Percentiles rank a stretch among this genome's conserved stretches.
Evolutionary conservation across 768 basidiomycete species (phyloP).

Genomic region (Dentipellis sp.): DNA sequence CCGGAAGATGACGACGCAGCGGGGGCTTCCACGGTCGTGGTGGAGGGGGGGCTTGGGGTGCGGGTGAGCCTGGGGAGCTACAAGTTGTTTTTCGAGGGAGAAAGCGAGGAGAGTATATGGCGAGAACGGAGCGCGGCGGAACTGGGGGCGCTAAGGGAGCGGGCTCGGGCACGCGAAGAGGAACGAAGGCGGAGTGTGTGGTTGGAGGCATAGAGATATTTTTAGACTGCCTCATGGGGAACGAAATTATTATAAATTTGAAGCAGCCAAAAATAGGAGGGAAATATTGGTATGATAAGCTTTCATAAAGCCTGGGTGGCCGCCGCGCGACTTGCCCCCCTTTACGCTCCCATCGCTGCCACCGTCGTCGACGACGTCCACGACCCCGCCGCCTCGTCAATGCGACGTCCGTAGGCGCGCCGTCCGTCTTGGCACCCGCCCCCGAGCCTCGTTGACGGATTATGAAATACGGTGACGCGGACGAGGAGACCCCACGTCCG

Average conservation of each 20-base stretch:
- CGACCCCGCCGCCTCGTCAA: too few relatives aligned
- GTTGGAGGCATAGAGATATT: constrained; percentile 13
- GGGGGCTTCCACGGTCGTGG: constrained; percentile 16
- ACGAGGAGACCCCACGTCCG: neutral
- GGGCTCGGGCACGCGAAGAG: constrained; percentile 41
- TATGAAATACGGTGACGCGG: constrained; percentile 1
- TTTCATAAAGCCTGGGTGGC: neutral
- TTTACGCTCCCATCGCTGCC: neutral
- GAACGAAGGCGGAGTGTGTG: constrained; percentile 37
- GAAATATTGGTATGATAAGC: neutral
- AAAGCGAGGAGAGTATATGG: constrained; percentile 47
- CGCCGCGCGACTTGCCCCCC: neutral
- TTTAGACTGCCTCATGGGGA: constrained; percentile 7
- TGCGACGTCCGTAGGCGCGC: neutral
- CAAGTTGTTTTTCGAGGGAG: constrained; percentile 60
- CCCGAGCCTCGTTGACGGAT: constrained; percentile 8
- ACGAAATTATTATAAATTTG: constrained; percentile 7
- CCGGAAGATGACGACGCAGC: constrained; percentile 19
- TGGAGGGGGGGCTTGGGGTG: constrained; percentile 37
- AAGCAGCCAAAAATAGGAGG: constrained; percentile 13
- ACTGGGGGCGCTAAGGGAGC: constrained; percentile 23
- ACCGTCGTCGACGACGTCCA: neutral
- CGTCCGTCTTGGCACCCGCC: neutral
- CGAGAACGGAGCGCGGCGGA: constrained; percentile 30
- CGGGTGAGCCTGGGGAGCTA: constrained; percentile 53